Conservation (phyloP, 208 protist genomes). For the Eutreptiella sp. region DNA sequence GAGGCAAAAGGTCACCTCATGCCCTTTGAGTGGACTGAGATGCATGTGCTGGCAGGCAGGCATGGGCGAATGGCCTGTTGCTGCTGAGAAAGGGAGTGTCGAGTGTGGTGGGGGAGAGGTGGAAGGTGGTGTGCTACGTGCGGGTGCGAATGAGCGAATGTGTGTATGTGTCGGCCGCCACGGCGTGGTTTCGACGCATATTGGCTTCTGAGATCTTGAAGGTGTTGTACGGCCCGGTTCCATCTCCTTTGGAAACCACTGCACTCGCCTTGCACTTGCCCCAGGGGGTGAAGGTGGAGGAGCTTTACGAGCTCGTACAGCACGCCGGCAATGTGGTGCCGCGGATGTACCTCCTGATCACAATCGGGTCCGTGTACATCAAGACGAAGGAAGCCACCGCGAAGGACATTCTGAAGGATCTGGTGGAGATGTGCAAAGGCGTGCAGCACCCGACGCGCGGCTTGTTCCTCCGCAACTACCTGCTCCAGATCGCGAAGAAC, state of each 20-base stretch:
- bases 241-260: too few species aligned
- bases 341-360: constrained; percentile 93
- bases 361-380: constrained; percentile 90
- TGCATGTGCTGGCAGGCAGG: too few species aligned
- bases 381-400: constrained; percentile 73
- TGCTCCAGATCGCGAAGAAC: constrained; percentile 89
- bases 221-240: not conserved
- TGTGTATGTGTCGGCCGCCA: too few species aligned
- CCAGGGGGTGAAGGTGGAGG: constrained; percentile 45
- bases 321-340: constrained; percentile 94
- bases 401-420: constrained; percentile 89
- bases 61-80: too few species aligned
- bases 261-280: constrained; percentile 15
- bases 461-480: constrained; percentile 95
- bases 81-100: too few species aligned
- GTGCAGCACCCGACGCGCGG: constrained; percentile 98
- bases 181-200: too few species aligned
- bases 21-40: not conserved
- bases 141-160: too few species aligned
- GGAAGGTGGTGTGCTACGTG: too few species aligned
- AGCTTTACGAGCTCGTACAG: constrained; percentile 96
- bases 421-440: constrained; percentile 98
- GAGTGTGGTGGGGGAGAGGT: too few species aligned
- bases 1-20: not conserved
- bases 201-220: too few species aligned